phyloP scores from a whole-genome alignment of 257 asterid species.

The Solanum pennellii region DNA sequence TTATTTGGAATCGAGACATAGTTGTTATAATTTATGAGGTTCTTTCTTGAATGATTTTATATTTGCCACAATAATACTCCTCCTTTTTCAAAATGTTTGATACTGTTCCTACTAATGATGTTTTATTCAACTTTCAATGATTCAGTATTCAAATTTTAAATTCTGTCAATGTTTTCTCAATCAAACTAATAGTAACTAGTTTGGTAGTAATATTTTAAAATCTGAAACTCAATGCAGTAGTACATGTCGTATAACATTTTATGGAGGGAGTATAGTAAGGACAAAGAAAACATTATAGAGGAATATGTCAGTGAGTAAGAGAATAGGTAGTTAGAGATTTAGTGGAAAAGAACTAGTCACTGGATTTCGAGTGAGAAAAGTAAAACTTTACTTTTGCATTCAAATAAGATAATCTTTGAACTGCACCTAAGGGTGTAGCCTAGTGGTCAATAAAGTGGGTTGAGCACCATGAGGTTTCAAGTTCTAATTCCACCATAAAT shows the following conservation, averaged over 20 bases:
- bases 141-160: neutral
- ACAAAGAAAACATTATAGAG: neutral
- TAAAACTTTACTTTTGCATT: neutral
- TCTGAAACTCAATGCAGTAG: neutral
- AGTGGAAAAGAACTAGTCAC: neutral
- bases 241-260: neutral
- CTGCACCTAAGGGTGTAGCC: too few species aligned
- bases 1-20: neutral
- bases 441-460: too few species aligned
- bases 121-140: neutral
- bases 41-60: neutral
- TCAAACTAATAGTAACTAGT: neutral
- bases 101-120: neutral
- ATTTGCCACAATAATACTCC: neutral
- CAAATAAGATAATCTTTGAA: neutral
- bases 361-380: neutral
- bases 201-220: neutral
- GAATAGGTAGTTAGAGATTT: neutral
- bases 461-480: too few species aligned
- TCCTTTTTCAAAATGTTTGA: neutral
- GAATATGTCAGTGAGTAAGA: neutral
- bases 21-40: neutral
- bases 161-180: neutral
- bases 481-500: too few species aligned
- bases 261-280: too few species aligned